These are phyloP conservation scores for Dendrostoma leiphaemia DNA, from an alignment of 2,329 filamentous ascomycete genomes.

Conservation along the genomic window DNA sequence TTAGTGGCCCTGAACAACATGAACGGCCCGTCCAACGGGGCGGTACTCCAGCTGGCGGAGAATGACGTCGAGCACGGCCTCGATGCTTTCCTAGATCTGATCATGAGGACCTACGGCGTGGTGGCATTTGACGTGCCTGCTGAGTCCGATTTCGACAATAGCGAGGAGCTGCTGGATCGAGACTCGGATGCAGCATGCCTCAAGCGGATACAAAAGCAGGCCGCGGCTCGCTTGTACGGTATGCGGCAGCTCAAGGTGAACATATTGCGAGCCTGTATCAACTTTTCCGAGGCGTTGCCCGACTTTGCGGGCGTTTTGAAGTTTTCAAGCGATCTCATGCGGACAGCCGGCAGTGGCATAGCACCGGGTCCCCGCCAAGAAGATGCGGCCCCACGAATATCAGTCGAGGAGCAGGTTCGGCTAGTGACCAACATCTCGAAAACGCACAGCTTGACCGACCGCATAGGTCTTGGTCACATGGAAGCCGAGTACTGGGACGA, in stretches of 20 bases:
- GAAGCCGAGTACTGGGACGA: slow-evolving; percentile 95
- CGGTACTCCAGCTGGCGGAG: slow-evolving; percentile 60
- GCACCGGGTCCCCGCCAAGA: slow-evolving; percentile 69
- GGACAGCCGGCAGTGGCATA: slow-evolving; percentile 76
- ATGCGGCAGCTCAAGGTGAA: slow-evolving; percentile 80
- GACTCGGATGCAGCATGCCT: slow-evolving; percentile 54
- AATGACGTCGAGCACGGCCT: slow-evolving; percentile 65
- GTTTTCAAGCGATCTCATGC: slow-evolving; percentile 80
- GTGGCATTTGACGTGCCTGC: slow-evolving; percentile 45
- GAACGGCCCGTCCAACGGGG: slow-evolving; percentile 47
- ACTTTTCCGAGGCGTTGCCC: slow-evolving; percentile 88
- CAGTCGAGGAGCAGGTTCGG: slow-evolving; percentile 79
- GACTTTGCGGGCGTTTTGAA: slow-evolving; percentile 88
- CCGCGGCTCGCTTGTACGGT: slow-evolving; percentile 66
- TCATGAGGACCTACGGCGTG: slow-evolving; percentile 65
- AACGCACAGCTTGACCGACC: slow-evolving; percentile 73
- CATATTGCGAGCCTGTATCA: slow-evolving; percentile 84
- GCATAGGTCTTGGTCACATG: slow-evolving; percentile 68
- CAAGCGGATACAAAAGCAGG: slow-evolving; percentile 58
- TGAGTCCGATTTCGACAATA: slow-evolving; percentile 23
- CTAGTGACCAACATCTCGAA: slow-evolving; percentile 84
- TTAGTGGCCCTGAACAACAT: slow-evolving; percentile 67
- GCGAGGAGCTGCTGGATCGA: slow-evolving; percentile 24
- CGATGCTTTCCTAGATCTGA: slow-evolving; percentile 58
- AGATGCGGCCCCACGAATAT: slow-evolving; percentile 68